These are phyloP conservation scores for Candida sp. DNA, from an alignment of 1,139 yeast species.

Conservation along the genomic window DNA sequence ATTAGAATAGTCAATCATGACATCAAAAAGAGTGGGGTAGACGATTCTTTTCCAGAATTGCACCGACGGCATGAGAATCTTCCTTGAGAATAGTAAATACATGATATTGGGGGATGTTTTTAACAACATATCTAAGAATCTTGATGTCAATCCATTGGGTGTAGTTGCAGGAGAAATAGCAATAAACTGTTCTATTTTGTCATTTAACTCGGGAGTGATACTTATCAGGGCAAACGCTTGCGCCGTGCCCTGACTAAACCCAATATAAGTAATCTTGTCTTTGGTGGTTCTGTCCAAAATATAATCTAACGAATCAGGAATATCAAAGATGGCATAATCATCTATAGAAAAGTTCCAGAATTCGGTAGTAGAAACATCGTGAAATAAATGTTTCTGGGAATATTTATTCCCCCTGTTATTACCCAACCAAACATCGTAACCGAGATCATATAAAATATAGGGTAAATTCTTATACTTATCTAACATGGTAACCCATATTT, in stretches of 20 bases:
- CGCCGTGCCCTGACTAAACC: constrained; percentile 91
- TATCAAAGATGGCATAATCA: constrained; percentile 46
- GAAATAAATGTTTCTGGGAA: constrained; percentile 46
- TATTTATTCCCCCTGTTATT: constrained; percentile 90
- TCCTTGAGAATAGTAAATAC: constrained; percentile 71
- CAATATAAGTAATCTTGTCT: constrained; percentile 63
- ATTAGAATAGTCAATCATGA: constrained; percentile 69
- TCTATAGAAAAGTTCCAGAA: constrained; percentile 48
- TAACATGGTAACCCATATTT: constrained; percentile 79
- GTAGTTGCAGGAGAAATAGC: constrained; percentile 95
- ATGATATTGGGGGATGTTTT: constrained; percentile 78
- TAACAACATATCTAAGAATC: constrained; percentile 70
- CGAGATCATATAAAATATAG: constrained; percentile 68
- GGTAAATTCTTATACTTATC: constrained; percentile 68
- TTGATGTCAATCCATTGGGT: constrained; percentile 79
- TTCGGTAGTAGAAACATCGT: constrained; percentile 32
- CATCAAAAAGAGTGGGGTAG: constrained; percentile 79
- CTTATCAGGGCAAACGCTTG: constrained; percentile 82
- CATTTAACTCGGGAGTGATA: constrained; percentile 67
- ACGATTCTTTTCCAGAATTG: constrained; percentile 79
- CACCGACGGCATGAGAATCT: constrained; percentile 72
- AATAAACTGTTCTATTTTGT: constrained; percentile 66
- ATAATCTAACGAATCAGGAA: constrained; percentile 42
- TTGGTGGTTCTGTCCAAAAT: constrained; percentile 23
- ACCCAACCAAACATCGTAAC: constrained; percentile 93